phyloP scores from a whole-genome alignment of 129 eudicot genomes.

The Lactuca sativa region DNA sequence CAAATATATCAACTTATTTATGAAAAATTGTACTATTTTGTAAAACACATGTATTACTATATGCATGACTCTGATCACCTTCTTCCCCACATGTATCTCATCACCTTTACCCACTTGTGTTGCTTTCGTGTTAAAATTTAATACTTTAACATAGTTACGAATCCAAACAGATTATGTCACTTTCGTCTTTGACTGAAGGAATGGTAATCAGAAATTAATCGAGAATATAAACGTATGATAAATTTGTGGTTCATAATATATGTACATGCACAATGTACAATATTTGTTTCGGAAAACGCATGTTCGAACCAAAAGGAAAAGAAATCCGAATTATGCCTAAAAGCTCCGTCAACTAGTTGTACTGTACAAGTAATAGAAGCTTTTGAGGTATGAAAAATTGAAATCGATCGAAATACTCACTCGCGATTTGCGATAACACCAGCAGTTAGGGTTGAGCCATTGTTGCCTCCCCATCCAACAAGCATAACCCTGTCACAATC shows the following conservation, averaged over 20 bases:
- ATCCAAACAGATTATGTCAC: constrained; percentile 10
- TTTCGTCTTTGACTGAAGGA: neutral
- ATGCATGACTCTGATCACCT: neutral
- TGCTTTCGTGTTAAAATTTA: neutral
- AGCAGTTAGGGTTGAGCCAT: constrained; percentile 92
- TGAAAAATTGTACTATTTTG: neutral
- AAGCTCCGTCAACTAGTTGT: neutral
- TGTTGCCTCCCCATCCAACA: constrained; percentile 99
- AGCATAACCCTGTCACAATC: constrained; percentile 76
- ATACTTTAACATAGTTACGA: neutral
- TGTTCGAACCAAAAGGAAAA: constrained; percentile 5
- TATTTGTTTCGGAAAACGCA: neutral
- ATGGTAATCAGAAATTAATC: neutral
- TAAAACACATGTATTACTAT: neutral
- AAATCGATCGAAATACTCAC: constrained; percentile 46
- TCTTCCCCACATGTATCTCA: neutral
- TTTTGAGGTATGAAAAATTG: no score
- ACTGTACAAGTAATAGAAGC: neutral
- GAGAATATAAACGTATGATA: neutral
- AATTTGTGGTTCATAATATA: constrained; percentile 1
- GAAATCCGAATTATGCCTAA: neutral
- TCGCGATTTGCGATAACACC: constrained; percentile 93
- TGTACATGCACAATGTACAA: constrained; percentile 2
- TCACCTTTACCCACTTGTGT: constrained; percentile 10
- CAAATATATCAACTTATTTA: neutral